phyloP scores from a whole-genome alignment of 169 alveolate genomes.

The Sarcocystis neurona region DNA sequence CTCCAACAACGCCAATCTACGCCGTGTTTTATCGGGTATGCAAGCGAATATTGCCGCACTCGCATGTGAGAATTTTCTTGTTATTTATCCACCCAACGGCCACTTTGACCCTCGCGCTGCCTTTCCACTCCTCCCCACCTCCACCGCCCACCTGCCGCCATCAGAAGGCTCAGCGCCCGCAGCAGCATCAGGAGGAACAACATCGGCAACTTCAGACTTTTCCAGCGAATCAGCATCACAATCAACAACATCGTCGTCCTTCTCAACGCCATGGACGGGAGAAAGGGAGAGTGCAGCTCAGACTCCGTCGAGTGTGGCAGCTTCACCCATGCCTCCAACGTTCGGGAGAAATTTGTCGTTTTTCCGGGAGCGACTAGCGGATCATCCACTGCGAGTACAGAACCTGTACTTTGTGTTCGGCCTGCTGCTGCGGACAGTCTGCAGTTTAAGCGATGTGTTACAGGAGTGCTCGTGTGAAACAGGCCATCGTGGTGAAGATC shows the following conservation, averaged over 20 bases:
- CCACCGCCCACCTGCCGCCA: neutral
- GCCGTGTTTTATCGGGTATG: slow-evolving; percentile 82
- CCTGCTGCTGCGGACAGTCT: slow-evolving; percentile 79
- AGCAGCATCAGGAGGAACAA: slow-evolving; percentile 36
- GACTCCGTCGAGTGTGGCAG: too few relatives aligned
- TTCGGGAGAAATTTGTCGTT: slow-evolving; percentile 8
- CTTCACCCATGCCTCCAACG: too few relatives aligned
- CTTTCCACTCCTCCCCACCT: slow-evolving; percentile 74
- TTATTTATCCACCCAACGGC: slow-evolving; percentile 17
- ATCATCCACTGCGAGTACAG: slow-evolving; percentile 84
- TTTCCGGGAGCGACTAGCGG: slow-evolving; percentile 79
- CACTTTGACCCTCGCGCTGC: too few relatives aligned
- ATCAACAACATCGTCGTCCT: too few relatives aligned
- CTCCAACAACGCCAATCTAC: slow-evolving; percentile 75
- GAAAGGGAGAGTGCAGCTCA: too few relatives aligned
- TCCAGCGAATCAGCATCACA: neutral
- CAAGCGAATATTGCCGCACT: slow-evolving; percentile 84
- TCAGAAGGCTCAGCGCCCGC: slow-evolving; percentile 21
- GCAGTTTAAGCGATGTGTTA: slow-evolving; percentile 79
- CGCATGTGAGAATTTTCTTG: slow-evolving; percentile 80
- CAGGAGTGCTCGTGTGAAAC: slow-evolving; percentile 79
- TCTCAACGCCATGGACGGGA: too few relatives aligned
- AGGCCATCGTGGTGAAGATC: slow-evolving; percentile 42
- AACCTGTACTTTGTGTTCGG: slow-evolving; percentile 86
- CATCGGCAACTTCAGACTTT: neutral